These are phyloP conservation scores for Claviceps arundinis DNA, from an alignment of 2,329 filamentous ascomycete species.

Conservation along the genomic window DNA sequence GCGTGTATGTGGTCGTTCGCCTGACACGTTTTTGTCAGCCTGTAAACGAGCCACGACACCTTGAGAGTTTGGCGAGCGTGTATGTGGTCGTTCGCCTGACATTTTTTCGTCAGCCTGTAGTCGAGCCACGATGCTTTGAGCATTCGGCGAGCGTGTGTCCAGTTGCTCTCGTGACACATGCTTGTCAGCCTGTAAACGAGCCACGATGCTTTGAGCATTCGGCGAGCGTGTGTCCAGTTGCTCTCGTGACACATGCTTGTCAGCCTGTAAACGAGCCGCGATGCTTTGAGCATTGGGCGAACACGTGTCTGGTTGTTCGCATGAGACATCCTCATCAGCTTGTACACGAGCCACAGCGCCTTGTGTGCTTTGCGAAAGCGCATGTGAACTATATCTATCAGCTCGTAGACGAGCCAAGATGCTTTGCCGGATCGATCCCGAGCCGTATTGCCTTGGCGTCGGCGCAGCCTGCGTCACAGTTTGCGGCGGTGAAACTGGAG, in stretches of 20 bases:
- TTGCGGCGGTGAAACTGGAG: not conserved
- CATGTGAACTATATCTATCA: not conserved
- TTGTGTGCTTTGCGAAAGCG: not conserved
- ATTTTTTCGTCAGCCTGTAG: too few species aligned
- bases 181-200: not conserved
- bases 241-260: not conserved
- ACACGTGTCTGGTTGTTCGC: too few species aligned
- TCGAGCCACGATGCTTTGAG: not conserved
- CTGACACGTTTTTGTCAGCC: too few species aligned
- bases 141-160: not conserved
- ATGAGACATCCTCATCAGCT: too few species aligned
- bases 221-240: not conserved
- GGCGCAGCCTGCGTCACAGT: not conserved
- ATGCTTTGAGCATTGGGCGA: too few species aligned
- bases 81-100: too few species aligned
- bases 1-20: not conserved
- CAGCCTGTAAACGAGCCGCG: not conserved
- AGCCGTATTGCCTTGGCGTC: not conserved
- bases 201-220: not conserved
- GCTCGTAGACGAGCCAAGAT: slow-evolving; percentile 3
- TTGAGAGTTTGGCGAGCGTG: too few species aligned
- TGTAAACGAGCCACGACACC: too few species aligned
- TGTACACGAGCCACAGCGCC: too few species aligned
- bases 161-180: not conserved
- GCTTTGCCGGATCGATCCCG: slow-evolving; percentile 2